A percentile compares a stretch with the other conserved stretches of the same genome.
Evolutionary conservation across 164 flowering plant species (phyloP).

Genomic region (Sedum album): DNA sequence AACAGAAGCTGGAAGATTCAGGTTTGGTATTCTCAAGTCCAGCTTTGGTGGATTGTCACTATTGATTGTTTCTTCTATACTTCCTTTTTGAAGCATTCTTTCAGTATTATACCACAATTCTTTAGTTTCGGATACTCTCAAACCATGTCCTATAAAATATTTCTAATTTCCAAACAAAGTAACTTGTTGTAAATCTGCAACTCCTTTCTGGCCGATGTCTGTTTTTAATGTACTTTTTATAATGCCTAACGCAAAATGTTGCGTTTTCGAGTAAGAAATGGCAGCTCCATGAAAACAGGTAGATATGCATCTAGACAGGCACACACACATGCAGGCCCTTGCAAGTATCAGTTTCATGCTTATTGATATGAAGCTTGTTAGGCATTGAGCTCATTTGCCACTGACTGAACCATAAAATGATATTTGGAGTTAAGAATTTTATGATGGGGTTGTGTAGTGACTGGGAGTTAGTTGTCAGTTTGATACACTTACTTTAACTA

Average conservation of each 20-base stretch:
- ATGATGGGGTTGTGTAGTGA: not conserved
- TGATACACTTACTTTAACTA: not conserved
- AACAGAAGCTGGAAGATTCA: not conserved
- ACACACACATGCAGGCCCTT: not conserved
- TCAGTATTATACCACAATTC: slow-evolving; percentile 3
- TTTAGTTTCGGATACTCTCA: not conserved
- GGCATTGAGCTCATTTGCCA: not conserved
- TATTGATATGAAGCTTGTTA: not conserved
- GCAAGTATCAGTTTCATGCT: not conserved
- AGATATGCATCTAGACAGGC: not conserved
- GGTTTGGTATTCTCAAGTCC: slow-evolving; percentile 2
- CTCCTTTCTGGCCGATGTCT: too few species aligned
- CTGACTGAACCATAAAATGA: not conserved
- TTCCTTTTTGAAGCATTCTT: not conserved
- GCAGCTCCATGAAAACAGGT: too few species aligned
- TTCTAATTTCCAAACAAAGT: not conserved
- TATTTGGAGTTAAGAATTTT: not conserved
- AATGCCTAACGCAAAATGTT: not conserved
- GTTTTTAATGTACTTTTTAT: not conserved
- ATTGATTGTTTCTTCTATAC: not conserved
- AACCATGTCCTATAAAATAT: not conserved
- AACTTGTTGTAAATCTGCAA: too few species aligned
- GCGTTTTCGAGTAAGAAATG: not conserved
- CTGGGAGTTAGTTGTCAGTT: not conserved
- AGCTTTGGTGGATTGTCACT: slow-evolving; percentile 12